Conservation (phyloP, 1,284 basidiomycete species). For the Sporisorium sorghi region DNA sequence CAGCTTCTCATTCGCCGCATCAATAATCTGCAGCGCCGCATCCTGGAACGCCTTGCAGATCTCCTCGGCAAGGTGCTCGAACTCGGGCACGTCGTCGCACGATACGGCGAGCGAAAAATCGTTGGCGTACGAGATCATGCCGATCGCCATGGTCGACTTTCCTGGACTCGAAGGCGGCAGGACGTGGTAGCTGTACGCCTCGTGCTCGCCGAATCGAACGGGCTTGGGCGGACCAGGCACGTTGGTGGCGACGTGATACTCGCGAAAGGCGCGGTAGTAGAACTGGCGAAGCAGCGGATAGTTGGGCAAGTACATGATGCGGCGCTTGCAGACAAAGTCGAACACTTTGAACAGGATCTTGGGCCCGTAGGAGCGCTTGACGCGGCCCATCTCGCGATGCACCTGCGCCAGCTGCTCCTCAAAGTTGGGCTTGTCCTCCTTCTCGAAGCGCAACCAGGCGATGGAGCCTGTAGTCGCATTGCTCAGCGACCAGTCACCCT, state of each 20-base stretch:
- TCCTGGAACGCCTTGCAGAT: conserved; percentile 67
- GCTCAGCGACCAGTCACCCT: conserved; percentile 65
- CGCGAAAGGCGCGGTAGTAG: conserved; percentile 65
- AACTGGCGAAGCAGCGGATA: conserved; percentile 56
- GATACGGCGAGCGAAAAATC: conserved; percentile 66
- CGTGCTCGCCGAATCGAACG: conserved; percentile 64
- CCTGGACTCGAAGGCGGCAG: conserved; percentile 66
- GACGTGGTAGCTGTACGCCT: conserved; percentile 67
- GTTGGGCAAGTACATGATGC: conserved; percentile 63
- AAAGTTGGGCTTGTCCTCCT: conserved; percentile 50
- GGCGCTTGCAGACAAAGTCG: conserved; percentile 46
- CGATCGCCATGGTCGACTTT: conserved; percentile 66
- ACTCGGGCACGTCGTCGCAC: conserved; percentile 67
- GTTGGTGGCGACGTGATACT: conserved; percentile 68
- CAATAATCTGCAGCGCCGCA: conserved; percentile 54
- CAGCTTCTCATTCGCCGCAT: conserved; percentile 56
- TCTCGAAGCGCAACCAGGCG: conserved; percentile 65
- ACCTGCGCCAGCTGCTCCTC: conserved; percentile 59
- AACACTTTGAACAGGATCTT: conserved; percentile 62
- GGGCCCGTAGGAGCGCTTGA: conserved; percentile 65
- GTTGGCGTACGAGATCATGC: conserved; percentile 67
- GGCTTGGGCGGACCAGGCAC: conserved; percentile 66
- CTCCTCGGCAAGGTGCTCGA: conserved; percentile 54
- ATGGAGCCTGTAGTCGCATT: conserved; percentile 67
- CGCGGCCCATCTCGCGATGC: conserved; percentile 64